Conservation (phyloP, 768 basidiomycete genomes). For the Infundibulicybe gibba region DNA sequence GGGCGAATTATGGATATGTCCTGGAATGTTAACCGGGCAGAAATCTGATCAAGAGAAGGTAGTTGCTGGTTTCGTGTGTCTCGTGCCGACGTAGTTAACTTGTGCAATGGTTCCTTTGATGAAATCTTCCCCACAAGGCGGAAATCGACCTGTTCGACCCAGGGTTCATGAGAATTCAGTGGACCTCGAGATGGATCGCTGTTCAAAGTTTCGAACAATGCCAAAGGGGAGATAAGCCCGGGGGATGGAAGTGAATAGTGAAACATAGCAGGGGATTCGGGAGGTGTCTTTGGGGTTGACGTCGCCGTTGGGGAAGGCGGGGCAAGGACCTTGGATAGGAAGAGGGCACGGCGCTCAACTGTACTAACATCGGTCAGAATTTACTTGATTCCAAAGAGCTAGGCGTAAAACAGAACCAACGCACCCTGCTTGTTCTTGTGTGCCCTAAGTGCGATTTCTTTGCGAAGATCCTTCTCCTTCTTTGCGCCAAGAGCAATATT, state of each 20-base stretch:
- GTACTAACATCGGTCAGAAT: slow-evolving; percentile 1
- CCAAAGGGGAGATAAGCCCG: slow-evolving; percentile 59
- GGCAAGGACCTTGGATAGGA: slow-evolving; percentile 71
- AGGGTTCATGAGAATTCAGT: slow-evolving; percentile 31
- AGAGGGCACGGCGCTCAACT: slow-evolving; percentile 74
- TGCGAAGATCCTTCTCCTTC: slow-evolving; percentile 58
- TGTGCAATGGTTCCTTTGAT: slow-evolving; percentile 10
- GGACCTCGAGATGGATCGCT: slow-evolving; percentile 25
- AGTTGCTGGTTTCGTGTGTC: slow-evolving; percentile 23
- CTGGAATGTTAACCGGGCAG: slow-evolving; percentile 42
- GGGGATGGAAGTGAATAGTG: slow-evolving; percentile 69
- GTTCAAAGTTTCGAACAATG: slow-evolving; percentile 49
- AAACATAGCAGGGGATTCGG: slow-evolving; percentile 67
- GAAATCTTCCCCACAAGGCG: slow-evolving; percentile 28
- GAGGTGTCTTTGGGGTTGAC: slow-evolving; percentile 57
- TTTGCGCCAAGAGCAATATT: slow-evolving; percentile 41
- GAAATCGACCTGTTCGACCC: slow-evolving; percentile 71
- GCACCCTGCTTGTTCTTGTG: slow-evolving; percentile 74
- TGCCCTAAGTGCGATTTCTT: slow-evolving; percentile 68
- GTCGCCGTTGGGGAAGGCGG: slow-evolving; percentile 60
- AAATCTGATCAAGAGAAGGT: slow-evolving; percentile 77
- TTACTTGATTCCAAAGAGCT: slow-evolving; percentile 3
- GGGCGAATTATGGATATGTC: slow-evolving; percentile 22
- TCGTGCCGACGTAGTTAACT: slow-evolving; percentile 6
- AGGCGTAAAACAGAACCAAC: slow-evolving; percentile 14